phyloP scores from a whole-genome alignment of 345 rosid species.

The Aurinia saxatilis region DNA sequence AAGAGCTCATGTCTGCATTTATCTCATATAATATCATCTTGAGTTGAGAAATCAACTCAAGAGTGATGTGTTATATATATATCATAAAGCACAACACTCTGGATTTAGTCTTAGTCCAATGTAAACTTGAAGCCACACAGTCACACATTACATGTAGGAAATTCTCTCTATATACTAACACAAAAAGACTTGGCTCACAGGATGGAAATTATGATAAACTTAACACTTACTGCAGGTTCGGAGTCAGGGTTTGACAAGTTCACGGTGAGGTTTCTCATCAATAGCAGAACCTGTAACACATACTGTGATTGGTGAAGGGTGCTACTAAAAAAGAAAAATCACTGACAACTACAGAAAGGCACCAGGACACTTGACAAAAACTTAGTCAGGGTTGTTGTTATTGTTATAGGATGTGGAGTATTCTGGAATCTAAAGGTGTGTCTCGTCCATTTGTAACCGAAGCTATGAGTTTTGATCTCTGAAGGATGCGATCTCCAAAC shows the following conservation, averaged over 20 bases:
- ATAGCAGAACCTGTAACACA: slow-evolving; percentile 60
- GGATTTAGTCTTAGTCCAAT: not conserved
- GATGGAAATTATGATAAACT: slow-evolving; percentile 10
- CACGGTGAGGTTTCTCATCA: slow-evolving; percentile 94
- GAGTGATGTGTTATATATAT: not conserved
- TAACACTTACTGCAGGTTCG: slow-evolving; percentile 79
- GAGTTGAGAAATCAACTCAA: not conserved
- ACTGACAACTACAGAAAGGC: slow-evolving; percentile 4
- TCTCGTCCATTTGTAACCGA: too few relatives aligned
- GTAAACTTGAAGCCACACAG: not conserved
- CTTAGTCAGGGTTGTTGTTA: too few relatives aligned
- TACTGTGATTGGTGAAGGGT: slow-evolving; percentile 7
- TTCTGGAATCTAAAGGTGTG: too few relatives aligned
- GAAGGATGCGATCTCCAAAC: too few relatives aligned
- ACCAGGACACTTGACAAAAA: too few relatives aligned
- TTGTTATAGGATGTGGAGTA: too few relatives aligned
- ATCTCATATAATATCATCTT: too few relatives aligned
- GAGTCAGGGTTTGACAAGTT: slow-evolving; percentile 81
- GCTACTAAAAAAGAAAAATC: not conserved
- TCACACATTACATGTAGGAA: not conserved
- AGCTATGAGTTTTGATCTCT: too few relatives aligned
- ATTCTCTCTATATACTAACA: not conserved
- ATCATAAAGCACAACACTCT: not conserved
- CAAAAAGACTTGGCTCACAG: not conserved
- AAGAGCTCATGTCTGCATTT: too few relatives aligned